Base-by-base conservation (phyloP, 345 rosid species). In the Passiflora organensis region DNA sequence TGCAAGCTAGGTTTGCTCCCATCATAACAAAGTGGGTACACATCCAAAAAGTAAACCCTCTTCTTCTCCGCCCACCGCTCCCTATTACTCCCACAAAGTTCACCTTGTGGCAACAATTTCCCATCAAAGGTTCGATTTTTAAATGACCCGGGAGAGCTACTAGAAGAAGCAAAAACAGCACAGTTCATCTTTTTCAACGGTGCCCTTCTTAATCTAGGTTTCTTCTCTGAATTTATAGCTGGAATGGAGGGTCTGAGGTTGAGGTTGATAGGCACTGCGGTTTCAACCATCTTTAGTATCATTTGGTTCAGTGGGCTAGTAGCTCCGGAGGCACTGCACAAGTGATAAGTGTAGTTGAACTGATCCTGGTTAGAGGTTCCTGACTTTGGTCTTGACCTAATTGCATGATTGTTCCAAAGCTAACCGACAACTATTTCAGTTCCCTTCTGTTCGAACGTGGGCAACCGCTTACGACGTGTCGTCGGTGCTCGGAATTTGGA, bases 31-130 rank as follows among this genome's bases (percentile, higher is more conserved):
- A 91, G 76, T 32, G 98, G 95, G 70, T 89, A 84, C 16, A 82
- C 93, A 57, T 91, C 98, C 80, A 88, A 72, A 62, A 91, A 77
- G 76, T 88, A 91, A 2, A 86, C 93, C 84, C 93, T 88, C 74
- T 70, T 79, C 76, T 70, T 85, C 64, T 38, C 50, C 57, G 58
- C 50, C 12, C 67, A 64, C 47, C 55, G 70, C 44, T 41, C 60
- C 37, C 23, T 51, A 51, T 56, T 43, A 44, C 56, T 53, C 43
- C 58, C 48, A 36, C 36, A 14, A 42, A 39, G 23, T 21, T 65
- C 78, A 17, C 19, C 52, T 14, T 55, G 51, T 1, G 54, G n/a
- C 17, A 41, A 15, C 42, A 18, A 43, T 55, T 71, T 77, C 70
- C 41, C 75, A 48, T 73, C 56, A 66, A 22, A 58, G 56, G 82